Evolutionary conservation across 805 yeast species (phyloP).

Genomic region (Schwanniomyces vanrijiae): DNA sequence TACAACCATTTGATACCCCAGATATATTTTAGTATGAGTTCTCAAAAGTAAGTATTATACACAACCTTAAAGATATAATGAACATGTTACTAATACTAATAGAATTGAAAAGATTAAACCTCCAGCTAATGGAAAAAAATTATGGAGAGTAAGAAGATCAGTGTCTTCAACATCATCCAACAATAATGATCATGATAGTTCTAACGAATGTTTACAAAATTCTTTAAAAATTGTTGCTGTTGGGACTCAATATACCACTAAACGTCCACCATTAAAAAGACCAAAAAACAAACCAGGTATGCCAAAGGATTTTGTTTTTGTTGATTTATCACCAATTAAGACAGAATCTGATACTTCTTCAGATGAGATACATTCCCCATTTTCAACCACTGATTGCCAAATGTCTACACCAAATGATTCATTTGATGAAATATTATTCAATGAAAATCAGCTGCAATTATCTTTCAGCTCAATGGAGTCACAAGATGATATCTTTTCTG

Average conservation of each 20-base stretch:
- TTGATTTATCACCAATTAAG: constrained; percentile 44
- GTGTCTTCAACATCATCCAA: constrained; percentile 10
- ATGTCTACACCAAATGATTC: constrained; percentile 15
- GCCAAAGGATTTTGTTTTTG: constrained; percentile 47
- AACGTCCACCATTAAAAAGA: constrained; percentile 42
- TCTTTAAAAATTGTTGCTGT: constrained; percentile 44
- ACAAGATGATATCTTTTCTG: constrained; percentile 14
- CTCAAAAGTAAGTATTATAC: constrained; percentile 5
- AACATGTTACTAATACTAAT: constrained; percentile 7
- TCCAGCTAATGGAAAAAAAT: constrained; percentile 45
- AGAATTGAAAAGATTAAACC: constrained; percentile 17
- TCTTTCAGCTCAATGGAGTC: constrained; percentile 16
- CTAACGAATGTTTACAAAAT: constrained; percentile 41
- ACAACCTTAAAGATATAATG: background rate
- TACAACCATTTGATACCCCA: constrained; percentile 3
- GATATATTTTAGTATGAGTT: constrained; percentile 1
- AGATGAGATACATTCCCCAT: constrained; percentile 2
- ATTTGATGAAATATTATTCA: constrained; percentile 11
- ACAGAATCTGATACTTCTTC: constrained; percentile 17
- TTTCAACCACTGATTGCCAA: constrained; percentile 5
- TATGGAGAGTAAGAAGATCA: constrained; percentile 44
- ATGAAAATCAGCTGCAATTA: constrained; percentile 14
- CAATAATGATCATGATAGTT: constrained; percentile 13
- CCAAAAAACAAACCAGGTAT: constrained; percentile 46
- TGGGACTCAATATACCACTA: constrained; percentile 30